A percentile compares a stretch with the other conserved stretches of the same genome.
phyloP scores from a whole-genome alignment of 345 rosid species.

The Gossypium arboreum region DNA sequence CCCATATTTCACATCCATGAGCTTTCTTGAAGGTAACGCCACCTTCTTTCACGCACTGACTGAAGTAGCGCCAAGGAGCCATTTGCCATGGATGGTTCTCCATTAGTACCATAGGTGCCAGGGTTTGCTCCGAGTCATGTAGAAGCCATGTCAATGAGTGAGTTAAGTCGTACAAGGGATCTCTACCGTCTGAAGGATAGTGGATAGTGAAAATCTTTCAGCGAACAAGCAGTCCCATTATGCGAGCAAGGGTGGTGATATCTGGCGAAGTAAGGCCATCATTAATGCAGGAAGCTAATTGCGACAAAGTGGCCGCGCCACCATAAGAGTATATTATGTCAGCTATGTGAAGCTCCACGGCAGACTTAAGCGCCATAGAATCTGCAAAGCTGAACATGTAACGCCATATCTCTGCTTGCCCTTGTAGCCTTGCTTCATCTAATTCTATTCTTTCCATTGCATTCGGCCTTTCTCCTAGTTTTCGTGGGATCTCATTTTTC shows the following conservation, averaged over 20 bases:
- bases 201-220: slow-evolving; percentile 18
- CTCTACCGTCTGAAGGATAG: slow-evolving; percentile 20
- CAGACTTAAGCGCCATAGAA: slow-evolving; percentile 35
- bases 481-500: not conserved
- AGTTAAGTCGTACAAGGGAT: slow-evolving; percentile 28
- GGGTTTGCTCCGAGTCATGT: slow-evolving; percentile 18
- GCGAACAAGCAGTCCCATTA: slow-evolving; percentile 31
- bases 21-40: slow-evolving; percentile 33
- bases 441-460: slow-evolving; percentile 9
- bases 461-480: no score
- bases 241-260: slow-evolving; percentile 21
- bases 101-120: slow-evolving; percentile 28
- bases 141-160: slow-evolving; percentile 26
- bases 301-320: slow-evolving; percentile 20
- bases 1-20: slow-evolving; percentile 27
- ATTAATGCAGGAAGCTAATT: slow-evolving; percentile 22
- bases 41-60: slow-evolving; percentile 33
- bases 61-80: slow-evolving; percentile 23
- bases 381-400: slow-evolving; percentile 30
- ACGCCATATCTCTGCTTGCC: slow-evolving; percentile 27
- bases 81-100: slow-evolving; percentile 20
- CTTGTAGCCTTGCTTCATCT: slow-evolving; percentile 19
- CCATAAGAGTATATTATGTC: slow-evolving; percentile 31
- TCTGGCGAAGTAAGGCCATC: slow-evolving; percentile 1
- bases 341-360: slow-evolving; percentile 31